A percentile compares a stretch with the other conserved stretches of the same genome.
Conservation (phyloP, 2,329 filamentous ascomycete genomes). For the Verticillium zaregamsianum region DNA sequence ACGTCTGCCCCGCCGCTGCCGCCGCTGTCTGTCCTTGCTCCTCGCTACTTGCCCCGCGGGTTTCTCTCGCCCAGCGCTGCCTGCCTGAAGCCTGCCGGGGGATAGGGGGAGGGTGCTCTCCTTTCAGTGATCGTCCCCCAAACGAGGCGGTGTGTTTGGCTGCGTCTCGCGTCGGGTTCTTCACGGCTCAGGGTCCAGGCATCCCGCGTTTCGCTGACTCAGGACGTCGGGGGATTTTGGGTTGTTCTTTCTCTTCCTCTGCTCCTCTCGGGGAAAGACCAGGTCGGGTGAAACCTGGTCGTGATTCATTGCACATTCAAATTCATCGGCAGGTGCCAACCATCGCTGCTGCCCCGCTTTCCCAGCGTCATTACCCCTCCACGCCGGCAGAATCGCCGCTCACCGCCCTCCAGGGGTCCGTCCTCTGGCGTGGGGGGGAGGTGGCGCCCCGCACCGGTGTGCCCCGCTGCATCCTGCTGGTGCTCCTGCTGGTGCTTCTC, state of each 20-base stretch:
- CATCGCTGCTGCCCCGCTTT: background rate
- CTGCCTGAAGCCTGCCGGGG: background rate
- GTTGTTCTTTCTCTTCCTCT: background rate
- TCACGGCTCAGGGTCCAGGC: background rate
- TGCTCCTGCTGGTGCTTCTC: too few relatives aligned
- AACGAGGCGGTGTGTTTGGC: background rate
- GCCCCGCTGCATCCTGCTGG: too few relatives aligned
- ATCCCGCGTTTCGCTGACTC: background rate
- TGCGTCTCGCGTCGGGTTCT: background rate
- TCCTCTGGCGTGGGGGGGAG: background rate
- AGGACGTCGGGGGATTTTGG: background rate
- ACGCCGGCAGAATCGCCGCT: background rate
- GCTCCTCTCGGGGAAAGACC: background rate
- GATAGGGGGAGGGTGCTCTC: background rate
- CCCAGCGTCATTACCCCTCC: background rate
- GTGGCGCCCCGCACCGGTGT: background rate
- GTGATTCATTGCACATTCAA: background rate
- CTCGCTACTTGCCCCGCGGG: background rate
- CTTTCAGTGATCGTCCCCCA: background rate
- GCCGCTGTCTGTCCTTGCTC: background rate
- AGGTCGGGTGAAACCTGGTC: background rate
- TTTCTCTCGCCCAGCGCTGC: background rate
- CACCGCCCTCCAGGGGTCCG: background rate
- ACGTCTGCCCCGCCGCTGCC: background rate
- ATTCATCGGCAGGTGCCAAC: background rate